phyloP scores from a whole-genome alignment of 805 yeast genomes.

The Candida patagonica region DNA sequence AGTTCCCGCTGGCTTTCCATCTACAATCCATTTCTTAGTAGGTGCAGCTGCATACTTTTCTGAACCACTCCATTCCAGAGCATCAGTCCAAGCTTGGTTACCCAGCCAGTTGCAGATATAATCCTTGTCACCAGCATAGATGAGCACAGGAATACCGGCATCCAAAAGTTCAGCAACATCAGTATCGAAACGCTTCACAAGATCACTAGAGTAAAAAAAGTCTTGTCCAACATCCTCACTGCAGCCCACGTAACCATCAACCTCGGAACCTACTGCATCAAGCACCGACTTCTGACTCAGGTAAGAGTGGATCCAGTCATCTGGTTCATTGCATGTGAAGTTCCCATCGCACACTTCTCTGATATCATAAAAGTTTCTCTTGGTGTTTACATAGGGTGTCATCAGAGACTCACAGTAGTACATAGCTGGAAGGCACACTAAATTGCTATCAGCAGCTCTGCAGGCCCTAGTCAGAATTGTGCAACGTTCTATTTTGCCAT shows the following conservation, averaged over 20 bases:
- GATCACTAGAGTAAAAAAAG: slow-evolving; percentile 65
- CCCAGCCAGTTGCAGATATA: slow-evolving; percentile 87
- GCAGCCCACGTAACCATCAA: slow-evolving; percentile 64
- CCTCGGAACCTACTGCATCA: slow-evolving; percentile 79
- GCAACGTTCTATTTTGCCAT: slow-evolving; percentile 62
- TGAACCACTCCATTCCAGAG: slow-evolving; percentile 47
- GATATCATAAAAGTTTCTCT: slow-evolving; percentile 81
- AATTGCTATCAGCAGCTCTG: slow-evolving; percentile 57
- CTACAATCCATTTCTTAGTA: slow-evolving; percentile 24
- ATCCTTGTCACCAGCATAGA: slow-evolving; percentile 85
- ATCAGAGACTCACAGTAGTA: slow-evolving; percentile 76
- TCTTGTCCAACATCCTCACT: slow-evolving; percentile 48
- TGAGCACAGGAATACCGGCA: slow-evolving; percentile 56
- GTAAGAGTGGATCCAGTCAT: slow-evolving; percentile 63
- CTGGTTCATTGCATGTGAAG: slow-evolving; percentile 60
- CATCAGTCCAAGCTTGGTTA: slow-evolving; percentile 69
- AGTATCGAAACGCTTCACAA: slow-evolving; percentile 75
- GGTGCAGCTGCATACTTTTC: slow-evolving; percentile 37
- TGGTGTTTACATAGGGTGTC: slow-evolving; percentile 70
- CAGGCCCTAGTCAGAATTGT: slow-evolving; percentile 61
- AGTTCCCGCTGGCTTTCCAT: slow-evolving; percentile 50
- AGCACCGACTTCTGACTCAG: slow-evolving; percentile 66
- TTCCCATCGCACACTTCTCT: slow-evolving; percentile 47
- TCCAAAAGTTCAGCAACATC: slow-evolving; percentile 59
- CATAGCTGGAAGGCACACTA: slow-evolving; percentile 85